Evolutionary conservation across 2,329 filamentous ascomycete genomes (phyloP).

Genomic region (Calonectria hawksworthii): DNA sequence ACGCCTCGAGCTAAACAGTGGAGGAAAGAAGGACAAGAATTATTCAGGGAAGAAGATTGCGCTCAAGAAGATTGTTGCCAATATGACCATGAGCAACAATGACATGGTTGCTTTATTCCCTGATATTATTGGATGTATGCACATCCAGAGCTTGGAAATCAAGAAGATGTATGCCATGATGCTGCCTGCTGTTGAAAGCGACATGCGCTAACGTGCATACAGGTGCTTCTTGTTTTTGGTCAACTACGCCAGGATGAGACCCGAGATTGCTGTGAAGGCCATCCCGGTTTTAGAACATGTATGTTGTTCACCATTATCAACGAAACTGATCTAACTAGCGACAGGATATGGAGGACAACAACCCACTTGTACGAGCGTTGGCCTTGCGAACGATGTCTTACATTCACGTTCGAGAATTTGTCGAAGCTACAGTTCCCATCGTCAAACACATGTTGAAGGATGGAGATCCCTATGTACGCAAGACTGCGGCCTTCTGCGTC

Average conservation of each 20-base stretch:
- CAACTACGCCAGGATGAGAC: constrained; percentile 95
- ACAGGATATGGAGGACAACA: constrained; percentile 94
- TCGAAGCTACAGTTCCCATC: constrained; percentile 88
- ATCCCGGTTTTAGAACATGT: constrained; percentile 88
- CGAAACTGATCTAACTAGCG: constrained; percentile 30
- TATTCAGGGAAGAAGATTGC: constrained; percentile 95
- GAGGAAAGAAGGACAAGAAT: constrained; percentile 98
- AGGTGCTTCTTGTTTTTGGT: constrained; percentile 99
- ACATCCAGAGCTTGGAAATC: constrained; percentile 93
- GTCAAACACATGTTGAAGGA: constrained; percentile 89
- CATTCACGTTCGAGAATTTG: constrained; percentile 95
- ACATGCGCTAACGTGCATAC: constrained; percentile 30
- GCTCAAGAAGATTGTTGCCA: constrained; percentile 99
- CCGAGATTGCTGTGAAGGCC: constrained; percentile 93
- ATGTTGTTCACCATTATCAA: constrained; percentile 44
- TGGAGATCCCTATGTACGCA: constrained; percentile 94
- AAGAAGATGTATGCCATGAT: constrained; percentile 88
- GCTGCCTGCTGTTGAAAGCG: not conserved
- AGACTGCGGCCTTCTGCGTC: constrained; percentile 96
- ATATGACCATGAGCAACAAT: constrained; percentile 99
- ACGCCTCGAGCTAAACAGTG: constrained; percentile 91
- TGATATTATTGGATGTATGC: constrained; percentile 96
- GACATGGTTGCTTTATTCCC: constrained; percentile 99
- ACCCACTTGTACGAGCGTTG: constrained; percentile 91
- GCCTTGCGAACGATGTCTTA: constrained; percentile 97